A percentile compares a stretch with the other conserved stretches of the same genome.
These are phyloP conservation scores for Myochromella boudieri DNA, from an alignment of 768 basidiomycete species.

Conservation along the genomic window DNA sequence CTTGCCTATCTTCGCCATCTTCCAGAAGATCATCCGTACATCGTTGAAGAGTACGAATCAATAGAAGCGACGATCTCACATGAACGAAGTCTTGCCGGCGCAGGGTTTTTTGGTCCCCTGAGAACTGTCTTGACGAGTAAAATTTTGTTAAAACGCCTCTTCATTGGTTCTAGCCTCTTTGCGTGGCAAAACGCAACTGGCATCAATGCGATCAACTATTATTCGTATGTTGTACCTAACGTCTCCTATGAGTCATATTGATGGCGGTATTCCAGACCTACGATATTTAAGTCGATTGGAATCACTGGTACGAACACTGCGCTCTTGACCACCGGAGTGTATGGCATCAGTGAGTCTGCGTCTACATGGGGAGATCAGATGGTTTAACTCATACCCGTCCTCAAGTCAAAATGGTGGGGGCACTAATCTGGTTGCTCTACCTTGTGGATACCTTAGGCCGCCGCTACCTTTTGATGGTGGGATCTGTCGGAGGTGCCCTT, in stretches of 20 bases:
- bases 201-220: slow-evolving; percentile 45
- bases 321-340: slow-evolving; percentile 48
- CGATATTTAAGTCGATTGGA: slow-evolving; percentile 48
- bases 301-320: slow-evolving; percentile 33
- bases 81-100: slow-evolving; percentile 32
- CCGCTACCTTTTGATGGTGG: slow-evolving; percentile 37
- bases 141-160: slow-evolving; percentile 30
- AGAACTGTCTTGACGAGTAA: slow-evolving; percentile 27
- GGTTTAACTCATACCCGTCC: neutral
- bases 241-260: neutral
- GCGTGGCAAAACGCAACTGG: slow-evolving; percentile 47
- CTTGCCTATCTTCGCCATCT: slow-evolving; percentile 33
- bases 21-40: slow-evolving; percentile 26
- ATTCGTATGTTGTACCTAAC: slow-evolving; percentile 26
- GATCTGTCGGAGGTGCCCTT: slow-evolving; percentile 36
- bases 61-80: slow-evolving; percentile 32
- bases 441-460: slow-evolving; percentile 44
- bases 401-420: slow-evolving; percentile 32
- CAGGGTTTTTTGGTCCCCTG: slow-evolving; percentile 32
- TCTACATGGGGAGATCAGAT: neutral
- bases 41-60: slow-evolving; percentile 29
- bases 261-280: slow-evolving; percentile 27
- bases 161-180: slow-evolving; percentile 38
- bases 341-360: slow-evolving; percentile 44
- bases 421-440: slow-evolving; percentile 40